A percentile compares a stretch with the other conserved stretches of the same genome.
phyloP scores from a whole-genome alignment of 2,329 filamentous ascomycete genomes.

The Pseudogymnoascus sp. region DNA sequence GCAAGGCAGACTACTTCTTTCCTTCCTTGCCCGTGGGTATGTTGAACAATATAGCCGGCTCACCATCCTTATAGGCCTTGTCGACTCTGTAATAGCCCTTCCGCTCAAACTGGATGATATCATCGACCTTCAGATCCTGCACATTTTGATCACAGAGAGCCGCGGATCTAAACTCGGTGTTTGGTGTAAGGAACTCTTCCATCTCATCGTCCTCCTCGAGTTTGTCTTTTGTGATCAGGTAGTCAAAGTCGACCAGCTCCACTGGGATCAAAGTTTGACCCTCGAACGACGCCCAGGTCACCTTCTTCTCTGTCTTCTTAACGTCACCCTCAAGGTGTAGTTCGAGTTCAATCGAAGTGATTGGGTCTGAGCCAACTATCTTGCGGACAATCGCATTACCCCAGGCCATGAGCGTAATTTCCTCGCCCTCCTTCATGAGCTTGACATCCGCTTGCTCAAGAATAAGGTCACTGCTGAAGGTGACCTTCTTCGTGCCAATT shows the following conservation, averaged over 20 bases:
- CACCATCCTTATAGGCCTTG: slow-evolving; percentile 47
- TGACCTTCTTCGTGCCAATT: slow-evolving; percentile 78
- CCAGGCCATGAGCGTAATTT: slow-evolving; percentile 96
- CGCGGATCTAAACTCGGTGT: slow-evolving; percentile 65
- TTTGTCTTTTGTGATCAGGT: slow-evolving; percentile 91
- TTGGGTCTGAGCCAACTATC: slow-evolving; percentile 48
- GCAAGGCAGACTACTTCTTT: background rate
- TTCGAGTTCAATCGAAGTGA: slow-evolving; percentile 68
- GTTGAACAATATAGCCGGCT: slow-evolving; percentile 57
- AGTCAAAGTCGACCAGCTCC: slow-evolving; percentile 90
- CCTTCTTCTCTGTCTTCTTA: slow-evolving; percentile 92
- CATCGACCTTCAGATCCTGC: slow-evolving; percentile 67
- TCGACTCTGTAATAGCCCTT: slow-evolving; percentile 90
- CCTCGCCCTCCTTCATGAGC: slow-evolving; percentile 73
- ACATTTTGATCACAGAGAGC: slow-evolving; percentile 78
- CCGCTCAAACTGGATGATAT: slow-evolving; percentile 91
- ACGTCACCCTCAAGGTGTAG: slow-evolving; percentile 90
- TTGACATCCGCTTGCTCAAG: slow-evolving; percentile 83
- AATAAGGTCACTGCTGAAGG: slow-evolving; percentile 65
- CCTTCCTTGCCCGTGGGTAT: slow-evolving; percentile 56
- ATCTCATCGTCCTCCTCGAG: slow-evolving; percentile 79
- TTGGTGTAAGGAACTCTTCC: slow-evolving; percentile 73
- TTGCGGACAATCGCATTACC: slow-evolving; percentile 76
- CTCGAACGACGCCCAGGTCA: slow-evolving; percentile 80
- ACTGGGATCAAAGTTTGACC: slow-evolving; percentile 70